phyloP scores from a whole-genome alignment of 192 early-diverging fungal species.

The Chytriomyces sp. region DNA sequence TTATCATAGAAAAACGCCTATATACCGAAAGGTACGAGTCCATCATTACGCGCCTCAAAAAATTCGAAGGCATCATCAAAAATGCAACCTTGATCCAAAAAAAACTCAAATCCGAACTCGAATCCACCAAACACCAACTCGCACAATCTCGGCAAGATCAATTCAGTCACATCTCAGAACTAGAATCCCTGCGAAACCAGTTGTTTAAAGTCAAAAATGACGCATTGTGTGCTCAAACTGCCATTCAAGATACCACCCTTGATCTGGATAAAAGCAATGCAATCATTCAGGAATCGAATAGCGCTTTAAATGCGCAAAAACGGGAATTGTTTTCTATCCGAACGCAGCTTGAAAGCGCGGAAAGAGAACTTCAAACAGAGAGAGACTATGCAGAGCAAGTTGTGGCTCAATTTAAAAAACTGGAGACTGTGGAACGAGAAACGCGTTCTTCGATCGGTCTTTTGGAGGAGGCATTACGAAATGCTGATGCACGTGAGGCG shows the following conservation, averaged over 20 bases:
- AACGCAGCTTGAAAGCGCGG: neutral
- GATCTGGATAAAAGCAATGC: neutral
- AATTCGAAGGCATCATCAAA: conserved; percentile 18
- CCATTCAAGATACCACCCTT: neutral
- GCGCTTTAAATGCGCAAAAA: neutral
- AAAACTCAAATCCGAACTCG: conserved; percentile 9
- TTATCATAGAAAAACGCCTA: neutral
- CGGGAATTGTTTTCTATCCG: conserved; percentile 1
- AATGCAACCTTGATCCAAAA: conserved; percentile 14
- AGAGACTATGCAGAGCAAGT: conserved; percentile 10
- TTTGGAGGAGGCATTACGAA: neutral
- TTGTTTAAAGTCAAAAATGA: conserved; percentile 13
- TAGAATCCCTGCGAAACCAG: neutral
- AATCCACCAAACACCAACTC: neutral
- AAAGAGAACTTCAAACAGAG: neutral
- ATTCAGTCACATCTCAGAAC: neutral
- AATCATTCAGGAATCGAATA: neutral
- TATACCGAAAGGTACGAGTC: neutral
- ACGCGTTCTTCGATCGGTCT: neutral
- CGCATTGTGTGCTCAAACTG: neutral
- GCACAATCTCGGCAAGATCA: neutral
- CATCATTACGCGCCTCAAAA: neutral
- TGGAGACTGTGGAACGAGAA: conserved; percentile 11
- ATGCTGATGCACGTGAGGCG: neutral
- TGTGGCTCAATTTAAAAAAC: neutral